Conservation (phyloP, 2,329 filamentous ascomycete species). For the Pyrenophora teres region DNA sequence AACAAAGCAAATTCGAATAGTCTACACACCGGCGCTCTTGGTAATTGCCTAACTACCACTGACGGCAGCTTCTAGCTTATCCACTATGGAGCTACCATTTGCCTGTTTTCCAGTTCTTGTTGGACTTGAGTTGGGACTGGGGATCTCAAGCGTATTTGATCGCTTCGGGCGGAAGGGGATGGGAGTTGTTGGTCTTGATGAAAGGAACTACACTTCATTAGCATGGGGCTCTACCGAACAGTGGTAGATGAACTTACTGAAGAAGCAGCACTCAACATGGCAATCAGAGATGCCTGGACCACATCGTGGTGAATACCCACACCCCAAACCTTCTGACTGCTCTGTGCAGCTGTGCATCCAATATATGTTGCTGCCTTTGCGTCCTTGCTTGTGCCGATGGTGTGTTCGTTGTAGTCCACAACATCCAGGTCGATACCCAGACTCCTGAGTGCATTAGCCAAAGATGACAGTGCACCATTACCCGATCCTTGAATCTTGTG, state of each 20-base stretch:
- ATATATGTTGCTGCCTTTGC: slow-evolving; percentile 97
- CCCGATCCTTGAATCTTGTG: slow-evolving; percentile 78
- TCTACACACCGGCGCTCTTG: slow-evolving; percentile 24
- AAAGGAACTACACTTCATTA: slow-evolving; percentile 65
- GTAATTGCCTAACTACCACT: slow-evolving; percentile 31
- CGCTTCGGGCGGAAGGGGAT: slow-evolving; percentile 64
- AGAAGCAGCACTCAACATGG: slow-evolving; percentile 81
- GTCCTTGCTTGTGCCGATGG: slow-evolving; percentile 77
- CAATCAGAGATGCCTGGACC: slow-evolving; percentile 85
- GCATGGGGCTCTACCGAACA: background rate
- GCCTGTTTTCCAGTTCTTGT: slow-evolving; percentile 12
- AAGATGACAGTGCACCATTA: slow-evolving; percentile 86
- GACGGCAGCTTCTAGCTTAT: slow-evolving; percentile 36
- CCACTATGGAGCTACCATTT: slow-evolving; percentile 28
- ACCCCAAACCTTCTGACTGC: slow-evolving; percentile 79
- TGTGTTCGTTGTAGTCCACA: slow-evolving; percentile 94
- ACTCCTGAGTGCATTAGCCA: slow-evolving; percentile 78
- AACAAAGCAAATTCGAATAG: background rate
- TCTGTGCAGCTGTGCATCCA: slow-evolving; percentile 75
- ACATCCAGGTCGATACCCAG: slow-evolving; percentile 89
- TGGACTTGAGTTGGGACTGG: slow-evolving; percentile 34
- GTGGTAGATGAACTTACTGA: slow-evolving; percentile 64
- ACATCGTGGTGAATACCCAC: slow-evolving; percentile 92
- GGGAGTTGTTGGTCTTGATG: slow-evolving; percentile 71
- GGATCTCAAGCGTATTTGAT: slow-evolving; percentile 53